Conservation (phyloP, 345 rosid species). For the Hevea brasiliensis region DNA sequence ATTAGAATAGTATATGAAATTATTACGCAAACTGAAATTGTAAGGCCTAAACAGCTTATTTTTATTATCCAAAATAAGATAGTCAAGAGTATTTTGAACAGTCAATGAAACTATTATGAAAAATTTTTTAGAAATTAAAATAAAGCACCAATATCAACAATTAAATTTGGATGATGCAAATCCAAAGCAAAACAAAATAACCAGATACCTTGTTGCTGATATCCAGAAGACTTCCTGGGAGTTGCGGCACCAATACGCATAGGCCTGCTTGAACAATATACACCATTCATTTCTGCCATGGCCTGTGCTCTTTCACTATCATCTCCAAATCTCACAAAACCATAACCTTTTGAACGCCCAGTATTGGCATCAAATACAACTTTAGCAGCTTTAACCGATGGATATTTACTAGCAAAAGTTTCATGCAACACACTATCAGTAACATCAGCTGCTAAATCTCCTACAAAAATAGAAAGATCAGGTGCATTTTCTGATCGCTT, state of each 20-base stretch:
- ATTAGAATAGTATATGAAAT: background rate
- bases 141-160: background rate
- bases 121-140: background rate
- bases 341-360: conserved; percentile 96
- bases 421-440: conserved; percentile 69
- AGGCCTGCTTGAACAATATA: conserved; percentile 83
- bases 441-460: conserved; percentile 94
- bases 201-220: conserved; percentile 70
- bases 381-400: conserved; percentile 88
- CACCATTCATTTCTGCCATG: conserved; percentile 94
- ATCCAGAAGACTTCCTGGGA: conserved; percentile 81
- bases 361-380: conserved; percentile 90
- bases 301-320: conserved; percentile 76
- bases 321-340: conserved; percentile 97
- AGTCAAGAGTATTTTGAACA: background rate
- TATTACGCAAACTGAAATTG: too few species aligned
- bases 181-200: conserved; percentile 14
- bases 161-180: conserved; percentile 5
- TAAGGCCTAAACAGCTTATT: background rate
- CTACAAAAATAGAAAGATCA: conserved; percentile 93
- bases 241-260: conserved; percentile 98
- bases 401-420: conserved; percentile 69
- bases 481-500: conserved; percentile 86
- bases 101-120: background rate
- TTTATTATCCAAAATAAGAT: background rate